Evolutionary conservation across 2,329 filamentous ascomycete genomes (phyloP).

Genomic region (Cladosporium halotolerans): DNA sequence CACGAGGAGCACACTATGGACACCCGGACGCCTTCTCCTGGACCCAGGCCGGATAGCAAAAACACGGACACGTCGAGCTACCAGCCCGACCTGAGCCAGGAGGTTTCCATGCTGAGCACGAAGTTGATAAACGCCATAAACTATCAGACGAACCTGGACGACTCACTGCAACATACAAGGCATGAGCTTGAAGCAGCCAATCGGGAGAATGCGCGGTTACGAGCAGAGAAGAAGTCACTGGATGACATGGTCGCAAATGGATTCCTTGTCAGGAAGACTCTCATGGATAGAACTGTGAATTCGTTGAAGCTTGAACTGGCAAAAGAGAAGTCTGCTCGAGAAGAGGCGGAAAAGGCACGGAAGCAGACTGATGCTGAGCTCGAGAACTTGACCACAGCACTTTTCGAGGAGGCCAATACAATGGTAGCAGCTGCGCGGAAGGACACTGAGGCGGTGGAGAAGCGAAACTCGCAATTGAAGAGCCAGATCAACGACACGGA

Average conservation of each 20-base stretch:
- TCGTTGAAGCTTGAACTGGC: constrained; percentile 36
- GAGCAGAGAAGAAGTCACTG: constrained; percentile 62
- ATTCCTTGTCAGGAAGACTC: constrained; percentile 66
- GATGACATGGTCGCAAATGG: constrained; percentile 65
- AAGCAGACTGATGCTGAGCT: constrained; percentile 87
- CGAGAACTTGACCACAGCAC: constrained; percentile 78
- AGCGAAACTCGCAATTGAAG: constrained; percentile 78
- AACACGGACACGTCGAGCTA: constrained; percentile 34
- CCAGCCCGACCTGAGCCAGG: constrained; percentile 59
- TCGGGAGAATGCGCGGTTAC: constrained; percentile 61
- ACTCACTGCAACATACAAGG: constrained; percentile 73
- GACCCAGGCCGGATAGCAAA: constrained; percentile 19
- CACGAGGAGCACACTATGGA: constrained; percentile 31
- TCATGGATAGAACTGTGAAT: constrained; percentile 54
- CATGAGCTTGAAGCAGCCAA: constrained; percentile 73
- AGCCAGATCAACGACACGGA: constrained; percentile 83
- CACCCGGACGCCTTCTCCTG: constrained; percentile 38
- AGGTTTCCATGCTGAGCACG: constrained; percentile 84
- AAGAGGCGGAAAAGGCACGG: constrained; percentile 57
- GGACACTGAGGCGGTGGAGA: constrained; percentile 71
- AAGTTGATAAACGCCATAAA: constrained; percentile 98
- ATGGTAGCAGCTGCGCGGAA: constrained; percentile 90
- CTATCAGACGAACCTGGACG: constrained; percentile 85
- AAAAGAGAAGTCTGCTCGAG: constrained; percentile 36
- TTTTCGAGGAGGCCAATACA: constrained; percentile 98